phyloP scores from a whole-genome alignment of 495 filamentous ascomycete genomes.

The Daldinia caldariorum region DNA sequence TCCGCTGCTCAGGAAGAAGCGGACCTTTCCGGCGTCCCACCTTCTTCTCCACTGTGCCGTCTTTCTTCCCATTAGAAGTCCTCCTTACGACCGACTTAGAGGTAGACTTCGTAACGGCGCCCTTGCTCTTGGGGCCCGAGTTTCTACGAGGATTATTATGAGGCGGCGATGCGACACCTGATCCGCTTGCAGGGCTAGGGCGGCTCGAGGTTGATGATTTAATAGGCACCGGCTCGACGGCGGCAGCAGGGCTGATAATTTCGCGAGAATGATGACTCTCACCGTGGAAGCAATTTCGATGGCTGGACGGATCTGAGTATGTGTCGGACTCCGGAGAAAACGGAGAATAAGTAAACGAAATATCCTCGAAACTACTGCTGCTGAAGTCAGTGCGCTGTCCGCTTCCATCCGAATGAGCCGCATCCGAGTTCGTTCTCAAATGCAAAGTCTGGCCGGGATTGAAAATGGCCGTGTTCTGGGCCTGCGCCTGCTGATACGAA shows the following conservation, averaged over 20 bases:
- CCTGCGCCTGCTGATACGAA: slow-evolving; percentile 56
- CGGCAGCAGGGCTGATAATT: slow-evolving; percentile 72
- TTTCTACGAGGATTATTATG: slow-evolving; percentile 64
- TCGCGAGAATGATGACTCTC: slow-evolving; percentile 61
- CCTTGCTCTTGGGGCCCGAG: slow-evolving; percentile 75
- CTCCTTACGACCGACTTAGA: slow-evolving; percentile 78
- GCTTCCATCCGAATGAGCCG: slow-evolving; percentile 74
- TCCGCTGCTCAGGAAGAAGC: slow-evolving; percentile 89
- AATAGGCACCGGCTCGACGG: slow-evolving; percentile 73
- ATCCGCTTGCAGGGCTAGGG: slow-evolving; percentile 65
- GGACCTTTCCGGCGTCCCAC: slow-evolving; percentile 87
- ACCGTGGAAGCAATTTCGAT: slow-evolving; percentile 62
- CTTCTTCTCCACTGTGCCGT: slow-evolving; percentile 79
- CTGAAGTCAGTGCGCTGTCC: slow-evolving; percentile 69
- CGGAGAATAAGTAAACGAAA: slow-evolving; percentile 77
- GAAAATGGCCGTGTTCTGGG: slow-evolving; percentile 71
- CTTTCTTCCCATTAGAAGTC: slow-evolving; percentile 78
- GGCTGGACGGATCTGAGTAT: slow-evolving; percentile 61
- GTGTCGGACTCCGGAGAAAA: slow-evolving; percentile 70
- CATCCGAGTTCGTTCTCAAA: slow-evolving; percentile 83
- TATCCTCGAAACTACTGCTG: slow-evolving; percentile 88
- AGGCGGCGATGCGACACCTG: slow-evolving; percentile 71
- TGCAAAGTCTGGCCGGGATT: slow-evolving; percentile 88
- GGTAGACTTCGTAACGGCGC: slow-evolving; percentile 78
- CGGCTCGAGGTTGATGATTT: slow-evolving; percentile 69